Percentiles rank a stretch among this genome's conserved stretches.
phyloP scores from a whole-genome alignment of 129 eudicot species.

The Daucus carota region DH1_v3.0 NC_030381.2:54474501-54475000 shows the following conservation, averaged over 20 bases:
- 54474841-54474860: not conserved
- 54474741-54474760: not conserved
- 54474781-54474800: not conserved
- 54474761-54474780: not conserved
- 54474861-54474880: not conserved
- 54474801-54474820: not conserved
- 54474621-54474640: too few species aligned
- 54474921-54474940: not conserved
- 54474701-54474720: not conserved
- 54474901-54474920: not conserved
- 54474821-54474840: not conserved
- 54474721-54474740: not conserved
- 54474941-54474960: not conserved
- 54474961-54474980: not conserved
- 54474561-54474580: not conserved
- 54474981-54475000: too few species aligned
- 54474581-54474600: too few species aligned
- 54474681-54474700: too few species aligned
- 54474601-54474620: too few species aligned
- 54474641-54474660: too few species aligned
- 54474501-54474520: conserved; percentile 82
- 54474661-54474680: too few species aligned
- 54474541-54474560: not conserved
- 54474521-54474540: not conserved
- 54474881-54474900: not conserved